A percentile compares a stretch with the other conserved stretches of the same genome.
Conservation (phyloP, 495 filamentous ascomycete genomes). For the Trypethelium eluteriae region DNA sequence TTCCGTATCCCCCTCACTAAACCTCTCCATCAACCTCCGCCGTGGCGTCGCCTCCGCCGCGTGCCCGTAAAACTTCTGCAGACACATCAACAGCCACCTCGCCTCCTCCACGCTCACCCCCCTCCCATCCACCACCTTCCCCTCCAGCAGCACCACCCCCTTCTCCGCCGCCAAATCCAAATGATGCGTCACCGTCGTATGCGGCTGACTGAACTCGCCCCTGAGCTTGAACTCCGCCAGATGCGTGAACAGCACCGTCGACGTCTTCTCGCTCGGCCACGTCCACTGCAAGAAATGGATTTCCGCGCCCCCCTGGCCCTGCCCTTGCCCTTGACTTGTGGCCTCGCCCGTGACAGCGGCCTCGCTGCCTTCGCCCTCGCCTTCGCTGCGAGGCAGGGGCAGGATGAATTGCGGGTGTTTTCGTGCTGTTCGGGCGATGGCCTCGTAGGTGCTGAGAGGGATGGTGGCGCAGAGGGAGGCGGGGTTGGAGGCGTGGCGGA, state of each 20-base stretch:
- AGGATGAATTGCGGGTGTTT: slow-evolving; percentile 82
- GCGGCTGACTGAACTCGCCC: slow-evolving; percentile 79
- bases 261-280: slow-evolving; percentile 57
- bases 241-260: slow-evolving; percentile 85
- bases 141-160: slow-evolving; percentile 76
- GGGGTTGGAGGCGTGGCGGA: slow-evolving; percentile 65
- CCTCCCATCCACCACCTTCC: slow-evolving; percentile 63
- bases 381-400: slow-evolving; percentile 57
- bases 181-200: slow-evolving; percentile 90
- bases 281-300: slow-evolving; percentile 79
- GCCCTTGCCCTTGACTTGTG: slow-evolving; percentile 12
- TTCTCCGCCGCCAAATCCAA: slow-evolving; percentile 64
- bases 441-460: slow-evolving; percentile 58
- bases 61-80: slow-evolving; percentile 89
- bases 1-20: slow-evolving; percentile 61
- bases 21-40: slow-evolving; percentile 69
- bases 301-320: slow-evolving; percentile 54
- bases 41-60: slow-evolving; percentile 44
- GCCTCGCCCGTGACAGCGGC: too few relatives aligned
- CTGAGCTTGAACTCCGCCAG: slow-evolving; percentile 86
- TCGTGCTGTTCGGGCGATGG: slow-evolving; percentile 59
- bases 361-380: slow-evolving; percentile 24
- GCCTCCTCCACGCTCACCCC: slow-evolving; percentile 75
- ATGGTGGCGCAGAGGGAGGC: slow-evolving; percentile 75
- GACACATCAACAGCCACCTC: slow-evolving; percentile 79